Evolutionary conservation across 768 basidiomycete species (phyloP).

Genomic region (Chlorophyllum brunneum): DNA sequence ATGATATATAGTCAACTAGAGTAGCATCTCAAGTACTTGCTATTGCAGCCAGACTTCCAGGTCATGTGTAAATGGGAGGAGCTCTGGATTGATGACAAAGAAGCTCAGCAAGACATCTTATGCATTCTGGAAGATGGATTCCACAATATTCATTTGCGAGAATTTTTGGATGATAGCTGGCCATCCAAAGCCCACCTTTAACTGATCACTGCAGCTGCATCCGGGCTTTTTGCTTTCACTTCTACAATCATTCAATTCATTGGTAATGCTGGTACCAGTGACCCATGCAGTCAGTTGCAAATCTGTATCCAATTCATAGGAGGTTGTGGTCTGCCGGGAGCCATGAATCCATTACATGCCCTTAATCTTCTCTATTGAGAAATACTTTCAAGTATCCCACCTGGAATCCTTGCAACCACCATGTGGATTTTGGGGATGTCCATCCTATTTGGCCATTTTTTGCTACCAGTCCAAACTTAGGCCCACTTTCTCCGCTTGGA

Average conservation of each 20-base stretch:
- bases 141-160: not conserved
- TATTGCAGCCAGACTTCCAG: not conserved
- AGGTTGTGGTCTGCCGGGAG: too few relatives aligned
- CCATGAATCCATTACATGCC: not conserved
- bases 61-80: not conserved
- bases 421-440: not conserved
- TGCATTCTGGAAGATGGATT: not conserved
- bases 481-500: not conserved
- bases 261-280: not conserved
- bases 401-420: not conserved
- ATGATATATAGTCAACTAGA: not conserved
- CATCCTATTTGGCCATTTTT: not conserved
- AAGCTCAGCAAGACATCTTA: not conserved
- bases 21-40: not conserved
- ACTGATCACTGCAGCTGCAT: not conserved
- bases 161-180: not conserved
- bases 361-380: too few relatives aligned
- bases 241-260: not conserved
- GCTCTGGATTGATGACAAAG: not conserved
- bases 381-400: too few relatives aligned
- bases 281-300: not conserved
- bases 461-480: not conserved
- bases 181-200: not conserved
- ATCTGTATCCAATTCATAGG: not conserved
- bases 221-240: conserved; percentile 2